Conservation (phyloP, 2,329 filamentous ascomycete genomes). For the Decorospora gaudefroyi region DNA sequence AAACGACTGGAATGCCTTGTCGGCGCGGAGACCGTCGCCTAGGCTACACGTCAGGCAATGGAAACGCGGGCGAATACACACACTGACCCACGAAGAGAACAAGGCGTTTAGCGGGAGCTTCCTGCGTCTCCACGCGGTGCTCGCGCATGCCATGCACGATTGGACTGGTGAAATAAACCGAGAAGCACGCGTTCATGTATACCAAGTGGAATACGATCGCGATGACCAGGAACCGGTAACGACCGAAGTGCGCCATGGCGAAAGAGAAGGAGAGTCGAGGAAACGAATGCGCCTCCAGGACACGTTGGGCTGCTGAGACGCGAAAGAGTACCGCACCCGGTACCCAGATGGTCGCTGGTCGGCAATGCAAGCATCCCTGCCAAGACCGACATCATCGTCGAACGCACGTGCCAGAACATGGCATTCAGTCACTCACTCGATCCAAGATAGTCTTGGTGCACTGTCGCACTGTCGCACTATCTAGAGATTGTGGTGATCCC, state of each 20-base stretch:
- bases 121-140: conserved; percentile 70
- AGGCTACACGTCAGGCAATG: conserved; percentile 12
- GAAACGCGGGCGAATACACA: neutral
- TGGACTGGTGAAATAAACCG: conserved; percentile 97
- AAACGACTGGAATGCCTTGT: conserved; percentile 95
- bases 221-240: conserved; percentile 82
- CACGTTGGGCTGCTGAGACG: conserved; percentile 24
- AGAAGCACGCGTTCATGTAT: conserved; percentile 89
- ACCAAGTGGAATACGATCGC: conserved; percentile 91
- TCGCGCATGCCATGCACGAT: conserved; percentile 94
- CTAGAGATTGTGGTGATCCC: too few relatives aligned
- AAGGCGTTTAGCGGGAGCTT: conserved; percentile 84
- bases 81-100: conserved; percentile 84
- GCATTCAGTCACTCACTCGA: neutral
- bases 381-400: conserved; percentile 18
- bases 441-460: neutral
- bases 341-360: conserved; percentile 35
- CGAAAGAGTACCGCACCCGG: conserved; percentile 21
- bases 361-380: conserved; percentile 27
- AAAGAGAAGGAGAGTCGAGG: conserved; percentile 15
- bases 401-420: neutral
- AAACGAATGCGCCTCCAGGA: conserved; percentile 37
- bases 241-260: conserved; percentile 61
- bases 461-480: neutral
- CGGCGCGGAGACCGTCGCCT: conserved; percentile 90